Evolutionary conservation across 2,329 filamentous ascomycete genomes (phyloP).

Genomic region (Epichloe brachyelytri): DNA sequence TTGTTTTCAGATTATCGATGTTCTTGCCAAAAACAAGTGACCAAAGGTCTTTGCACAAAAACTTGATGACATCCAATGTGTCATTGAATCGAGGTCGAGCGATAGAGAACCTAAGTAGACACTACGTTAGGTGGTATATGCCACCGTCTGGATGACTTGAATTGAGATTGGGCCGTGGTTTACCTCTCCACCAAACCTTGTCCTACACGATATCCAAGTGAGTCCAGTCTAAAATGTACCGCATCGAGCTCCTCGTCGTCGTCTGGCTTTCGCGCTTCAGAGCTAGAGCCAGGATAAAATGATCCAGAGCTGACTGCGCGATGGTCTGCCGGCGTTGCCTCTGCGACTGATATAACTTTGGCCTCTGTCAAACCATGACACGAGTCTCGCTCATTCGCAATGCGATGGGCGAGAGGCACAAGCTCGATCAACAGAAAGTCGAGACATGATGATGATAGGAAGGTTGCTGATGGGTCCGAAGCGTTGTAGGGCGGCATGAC

Average conservation of each 20-base stretch:
- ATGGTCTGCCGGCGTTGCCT: background rate
- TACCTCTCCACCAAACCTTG: constrained; percentile 85
- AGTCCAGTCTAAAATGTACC: constrained; percentile 73
- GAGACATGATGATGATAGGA: constrained; percentile 73
- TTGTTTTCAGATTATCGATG: constrained; percentile 97
- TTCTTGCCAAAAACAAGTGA: constrained; percentile 89
- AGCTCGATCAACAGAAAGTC: constrained; percentile 95
- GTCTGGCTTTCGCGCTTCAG: constrained; percentile 28
- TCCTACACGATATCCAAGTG: constrained; percentile 79
- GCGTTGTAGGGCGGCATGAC: constrained; percentile 56
- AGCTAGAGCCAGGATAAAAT: constrained; percentile 8
- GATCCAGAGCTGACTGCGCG: constrained; percentile 13
- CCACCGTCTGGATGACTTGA: background rate
- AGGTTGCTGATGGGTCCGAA: constrained; percentile 60
- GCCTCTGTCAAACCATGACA: constrained; percentile 14
- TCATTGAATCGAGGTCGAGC: constrained; percentile 82
- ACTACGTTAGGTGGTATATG: background rate
- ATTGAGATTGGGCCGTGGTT: constrained; percentile 12
- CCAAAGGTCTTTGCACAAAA: constrained; percentile 98
- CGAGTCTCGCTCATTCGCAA: constrained; percentile 59
- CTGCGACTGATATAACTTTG: constrained; percentile 9
- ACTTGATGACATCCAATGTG: constrained; percentile 92
- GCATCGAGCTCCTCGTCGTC: constrained; percentile 77
- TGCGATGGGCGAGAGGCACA: constrained; percentile 82
- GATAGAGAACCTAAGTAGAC: constrained; percentile 51